Conservation (phyloP, 78 protist species). For the Dictyostelium capitatum region DNA sequence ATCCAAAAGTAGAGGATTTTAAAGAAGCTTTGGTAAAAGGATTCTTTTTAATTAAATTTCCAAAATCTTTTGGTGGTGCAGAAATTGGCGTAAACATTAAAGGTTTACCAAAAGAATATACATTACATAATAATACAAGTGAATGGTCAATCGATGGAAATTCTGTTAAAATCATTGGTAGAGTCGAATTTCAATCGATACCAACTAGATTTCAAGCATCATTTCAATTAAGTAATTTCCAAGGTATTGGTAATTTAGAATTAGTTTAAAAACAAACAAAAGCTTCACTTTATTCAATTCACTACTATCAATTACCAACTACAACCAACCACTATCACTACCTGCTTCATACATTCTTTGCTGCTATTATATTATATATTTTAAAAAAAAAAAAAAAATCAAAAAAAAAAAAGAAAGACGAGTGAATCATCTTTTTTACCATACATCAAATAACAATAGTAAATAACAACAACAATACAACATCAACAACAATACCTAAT, state of each 20-base stretch:
- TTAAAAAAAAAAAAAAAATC: no score
- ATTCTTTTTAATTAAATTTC: constrained; percentile 70
- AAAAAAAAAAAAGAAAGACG: no score
- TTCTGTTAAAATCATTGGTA: constrained; percentile 46
- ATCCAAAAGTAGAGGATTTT: constrained; percentile 31
- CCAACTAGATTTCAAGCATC: constrained; percentile 51
- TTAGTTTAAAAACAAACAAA: neutral
- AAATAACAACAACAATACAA: no score
- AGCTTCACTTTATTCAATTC: no score
- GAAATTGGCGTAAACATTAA: constrained; percentile 59
- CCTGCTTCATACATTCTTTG: no score
- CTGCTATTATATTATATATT: no score
- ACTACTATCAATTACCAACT: no score
- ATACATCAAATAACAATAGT: no score
- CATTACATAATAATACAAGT: neutral
- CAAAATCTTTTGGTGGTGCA: constrained; percentile 66
- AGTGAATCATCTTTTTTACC: no score
- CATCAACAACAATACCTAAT: no score
- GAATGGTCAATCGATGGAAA: constrained; percentile 16
- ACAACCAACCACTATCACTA: no score
- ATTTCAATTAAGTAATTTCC: constrained; percentile 23
- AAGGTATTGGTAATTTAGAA: constrained; percentile 64
- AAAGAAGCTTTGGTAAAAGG: constrained; percentile 65
- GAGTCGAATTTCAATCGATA: constrained; percentile 56
- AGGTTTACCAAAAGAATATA: constrained; percentile 42